Evolutionary conservation across 202 grass and related monocot species (phyloP).

Genomic region (Panicum hallii): DNA sequence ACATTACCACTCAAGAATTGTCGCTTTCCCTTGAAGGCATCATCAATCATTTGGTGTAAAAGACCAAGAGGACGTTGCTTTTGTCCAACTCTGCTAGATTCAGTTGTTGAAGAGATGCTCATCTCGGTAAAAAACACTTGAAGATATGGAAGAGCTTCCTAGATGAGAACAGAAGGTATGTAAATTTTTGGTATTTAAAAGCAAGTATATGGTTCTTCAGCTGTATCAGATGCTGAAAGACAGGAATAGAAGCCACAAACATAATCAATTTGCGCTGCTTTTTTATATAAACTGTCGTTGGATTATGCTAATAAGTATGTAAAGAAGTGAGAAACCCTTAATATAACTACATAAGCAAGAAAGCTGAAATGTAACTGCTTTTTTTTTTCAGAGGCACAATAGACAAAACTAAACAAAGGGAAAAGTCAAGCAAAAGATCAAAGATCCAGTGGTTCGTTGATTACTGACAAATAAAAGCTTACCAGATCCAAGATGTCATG

Average conservation of each 20-base stretch:
- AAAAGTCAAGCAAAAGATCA: constrained; percentile 17
- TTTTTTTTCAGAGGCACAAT: constrained; percentile 8
- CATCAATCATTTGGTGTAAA: constrained; percentile 96
- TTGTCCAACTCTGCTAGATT: constrained; percentile 86
- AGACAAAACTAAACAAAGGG: constrained; percentile 39
- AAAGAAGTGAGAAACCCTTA: constrained; percentile 3
- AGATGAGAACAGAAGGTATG: constrained; percentile 45
- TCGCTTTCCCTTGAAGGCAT: constrained; percentile 90
- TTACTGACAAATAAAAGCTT: constrained; percentile 49
- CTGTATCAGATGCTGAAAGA: constrained; percentile 34
- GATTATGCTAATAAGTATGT: constrained; percentile 39
- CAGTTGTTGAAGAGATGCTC: constrained; percentile 62
- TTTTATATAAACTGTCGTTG: constrained; percentile 31
- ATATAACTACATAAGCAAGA: not conserved
- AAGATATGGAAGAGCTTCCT: constrained; percentile 76
- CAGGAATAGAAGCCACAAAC: constrained; percentile 12
- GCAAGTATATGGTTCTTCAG: not conserved
- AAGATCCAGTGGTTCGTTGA: constrained; percentile 22
- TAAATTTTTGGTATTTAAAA: constrained; percentile 28
- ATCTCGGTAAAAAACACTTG: constrained; percentile 67
- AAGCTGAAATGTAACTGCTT: constrained; percentile 11
- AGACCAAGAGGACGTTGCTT: constrained; percentile 92
- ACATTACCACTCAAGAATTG: constrained; percentile 93
- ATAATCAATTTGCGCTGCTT: constrained; percentile 21
- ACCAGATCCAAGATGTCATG: constrained; percentile 77